These are phyloP conservation scores for Lepidopterella palustris DNA, from an alignment of 495 filamentous ascomycete species.

Conservation along the genomic window DNA sequence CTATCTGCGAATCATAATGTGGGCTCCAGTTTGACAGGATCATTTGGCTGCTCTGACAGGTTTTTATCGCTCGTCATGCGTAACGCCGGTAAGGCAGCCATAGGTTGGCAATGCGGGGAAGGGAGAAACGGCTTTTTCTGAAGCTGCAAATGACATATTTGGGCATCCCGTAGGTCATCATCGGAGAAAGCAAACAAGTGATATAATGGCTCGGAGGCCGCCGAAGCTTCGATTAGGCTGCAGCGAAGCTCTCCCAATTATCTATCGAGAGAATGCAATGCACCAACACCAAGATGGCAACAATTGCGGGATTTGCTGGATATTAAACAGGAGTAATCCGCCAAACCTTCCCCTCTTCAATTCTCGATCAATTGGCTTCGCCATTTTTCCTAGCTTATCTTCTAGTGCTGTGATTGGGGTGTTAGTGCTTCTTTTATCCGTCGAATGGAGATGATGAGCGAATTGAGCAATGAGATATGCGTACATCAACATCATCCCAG, in stretches of 20 bases:
- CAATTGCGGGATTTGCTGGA: too few relatives aligned
- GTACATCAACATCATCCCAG: slow-evolving; percentile 75
- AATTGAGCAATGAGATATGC: slow-evolving; percentile 18
- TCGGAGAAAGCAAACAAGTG: too few relatives aligned
- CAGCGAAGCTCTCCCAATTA: too few relatives aligned
- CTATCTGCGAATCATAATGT: not conserved
- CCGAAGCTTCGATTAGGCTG: too few relatives aligned
- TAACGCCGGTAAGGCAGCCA: not conserved
- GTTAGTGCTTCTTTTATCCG: not conserved
- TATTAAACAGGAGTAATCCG: too few relatives aligned
- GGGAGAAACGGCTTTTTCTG: not conserved
- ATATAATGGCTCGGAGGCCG: too few relatives aligned
- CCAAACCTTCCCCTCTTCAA: not conserved
- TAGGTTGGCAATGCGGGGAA: not conserved
- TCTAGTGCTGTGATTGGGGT: not conserved
- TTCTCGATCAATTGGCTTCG: too few relatives aligned
- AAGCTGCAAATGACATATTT: too few relatives aligned
- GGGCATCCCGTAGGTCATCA: not conserved
- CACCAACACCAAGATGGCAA: not conserved
- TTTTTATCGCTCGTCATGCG: not conserved
- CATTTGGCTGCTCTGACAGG: not conserved
- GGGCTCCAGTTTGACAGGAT: not conserved
- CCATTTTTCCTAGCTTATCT: too few relatives aligned
- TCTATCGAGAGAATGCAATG: not conserved
- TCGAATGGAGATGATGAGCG: not conserved